phyloP scores from a whole-genome alignment of 306 rosid genomes.

The Hippophae gyantsensis region DNA sequence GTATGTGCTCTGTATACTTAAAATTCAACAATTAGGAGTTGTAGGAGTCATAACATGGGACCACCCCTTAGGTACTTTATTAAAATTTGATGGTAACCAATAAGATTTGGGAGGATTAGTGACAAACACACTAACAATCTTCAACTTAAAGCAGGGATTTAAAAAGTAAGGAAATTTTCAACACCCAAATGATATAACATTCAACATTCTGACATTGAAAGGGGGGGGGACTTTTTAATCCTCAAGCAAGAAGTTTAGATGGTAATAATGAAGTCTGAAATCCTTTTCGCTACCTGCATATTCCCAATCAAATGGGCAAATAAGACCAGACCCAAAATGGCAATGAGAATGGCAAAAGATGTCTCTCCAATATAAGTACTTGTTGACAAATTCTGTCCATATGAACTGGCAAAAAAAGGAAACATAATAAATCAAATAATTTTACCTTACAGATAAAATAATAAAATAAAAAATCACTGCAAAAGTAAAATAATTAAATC shows the following conservation, averaged over 20 bases:
- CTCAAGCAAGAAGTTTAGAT: constrained; percentile 2
- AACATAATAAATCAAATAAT: constrained; percentile 12
- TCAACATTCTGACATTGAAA: background rate
- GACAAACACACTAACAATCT: no score
- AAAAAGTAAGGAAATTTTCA: background rate
- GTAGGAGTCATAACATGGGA: no score
- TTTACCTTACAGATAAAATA: background rate
- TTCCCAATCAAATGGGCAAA: constrained; percentile 94
- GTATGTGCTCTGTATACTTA: no score
- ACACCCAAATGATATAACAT: background rate
- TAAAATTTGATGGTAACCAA: no score
- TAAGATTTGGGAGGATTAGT: no score
- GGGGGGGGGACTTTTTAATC: constrained; percentile 7
- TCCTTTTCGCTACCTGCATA: constrained; percentile 68
- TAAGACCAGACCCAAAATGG: constrained; percentile 90
- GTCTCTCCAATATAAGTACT: constrained; percentile 92
- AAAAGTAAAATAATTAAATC: no score
- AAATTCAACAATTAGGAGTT: no score
- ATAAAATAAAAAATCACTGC: background rate
- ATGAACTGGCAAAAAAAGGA: constrained; percentile 60
- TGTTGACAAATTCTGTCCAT: constrained; percentile 82
- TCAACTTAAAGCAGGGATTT: no score
- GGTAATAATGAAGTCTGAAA: constrained; percentile 2
- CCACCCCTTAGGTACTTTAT: no score
- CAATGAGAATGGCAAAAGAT: constrained; percentile 80